Conservation (phyloP, 352 stramenopile genomes). For the Plasmopara viticola region DNA sequence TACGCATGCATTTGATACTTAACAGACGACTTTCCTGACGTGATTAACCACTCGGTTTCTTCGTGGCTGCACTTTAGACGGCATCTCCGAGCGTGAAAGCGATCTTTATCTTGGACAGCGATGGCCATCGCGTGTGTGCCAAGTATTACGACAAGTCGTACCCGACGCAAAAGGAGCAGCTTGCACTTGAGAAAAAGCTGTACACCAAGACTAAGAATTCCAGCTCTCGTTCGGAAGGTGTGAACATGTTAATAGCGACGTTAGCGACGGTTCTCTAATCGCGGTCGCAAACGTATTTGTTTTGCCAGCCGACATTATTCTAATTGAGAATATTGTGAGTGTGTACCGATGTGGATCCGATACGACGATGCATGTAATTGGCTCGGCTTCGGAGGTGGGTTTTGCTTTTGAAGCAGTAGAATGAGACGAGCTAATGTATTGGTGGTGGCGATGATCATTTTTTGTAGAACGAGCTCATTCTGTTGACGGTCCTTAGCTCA, state of each 20-base stretch:
- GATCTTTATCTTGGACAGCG: constrained; percentile 84
- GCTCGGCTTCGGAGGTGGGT: constrained; percentile 66
- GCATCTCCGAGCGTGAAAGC: constrained; percentile 78
- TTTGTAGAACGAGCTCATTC: constrained; percentile 83
- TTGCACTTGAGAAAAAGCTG: constrained; percentile 86
- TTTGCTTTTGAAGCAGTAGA: neutral
- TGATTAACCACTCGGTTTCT: constrained; percentile 1
- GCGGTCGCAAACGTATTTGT: neutral
- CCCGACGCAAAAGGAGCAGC: constrained; percentile 78
- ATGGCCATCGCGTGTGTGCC: constrained; percentile 85
- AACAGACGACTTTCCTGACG: too few species aligned
- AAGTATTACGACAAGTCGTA: constrained; percentile 92
- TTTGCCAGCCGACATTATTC: constrained; percentile 72
- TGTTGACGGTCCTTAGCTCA: constrained; percentile 79
- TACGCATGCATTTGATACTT: too few species aligned
- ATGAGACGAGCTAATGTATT: constrained; percentile 1
- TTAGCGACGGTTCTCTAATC: neutral
- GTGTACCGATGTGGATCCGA: constrained; percentile 86
- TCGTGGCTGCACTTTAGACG: constrained; percentile 27
- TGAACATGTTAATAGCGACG: neutral
- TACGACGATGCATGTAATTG: constrained; percentile 85
- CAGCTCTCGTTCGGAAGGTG: constrained; percentile 78
- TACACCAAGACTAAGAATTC: constrained; percentile 88
- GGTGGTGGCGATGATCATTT: neutral
- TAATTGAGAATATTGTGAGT: constrained; percentile 88